Percentiles rank a stretch among this genome's conserved stretches.
These are phyloP conservation scores for Penicillium bialowiezense DNA, from an alignment of 495 filamentous ascomycete species.

Conservation along the genomic window DNA sequence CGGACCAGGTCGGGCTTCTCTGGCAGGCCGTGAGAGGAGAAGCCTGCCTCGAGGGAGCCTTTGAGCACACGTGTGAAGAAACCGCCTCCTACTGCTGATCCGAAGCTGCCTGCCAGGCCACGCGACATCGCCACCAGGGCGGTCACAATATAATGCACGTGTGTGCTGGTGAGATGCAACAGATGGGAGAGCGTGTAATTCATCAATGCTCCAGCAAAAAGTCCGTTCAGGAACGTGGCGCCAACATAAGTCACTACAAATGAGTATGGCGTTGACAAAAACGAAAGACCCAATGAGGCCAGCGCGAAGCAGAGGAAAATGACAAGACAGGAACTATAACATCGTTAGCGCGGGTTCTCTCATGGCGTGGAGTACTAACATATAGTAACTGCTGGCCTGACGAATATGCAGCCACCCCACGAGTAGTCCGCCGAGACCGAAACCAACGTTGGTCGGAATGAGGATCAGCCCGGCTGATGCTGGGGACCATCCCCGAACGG, in stretches of 20 bases:
- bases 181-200: slow-evolving; percentile 79
- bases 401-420: slow-evolving; percentile 71
- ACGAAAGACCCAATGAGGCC: slow-evolving; percentile 46
- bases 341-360: not conserved
- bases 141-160: slow-evolving; percentile 67
- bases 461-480: slow-evolving; percentile 67
- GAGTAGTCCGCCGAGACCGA: slow-evolving; percentile 65
- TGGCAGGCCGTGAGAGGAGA: slow-evolving; percentile 47
- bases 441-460: slow-evolving; percentile 73
- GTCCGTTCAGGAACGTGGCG: slow-evolving; percentile 61
- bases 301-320: slow-evolving; percentile 53
- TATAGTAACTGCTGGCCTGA: slow-evolving; percentile 62
- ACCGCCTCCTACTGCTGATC: slow-evolving; percentile 72
- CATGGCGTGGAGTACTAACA: slow-evolving; percentile 22
- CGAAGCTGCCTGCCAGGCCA: slow-evolving; percentile 72
- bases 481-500: slow-evolving; percentile 62
- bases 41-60: slow-evolving; percentile 53
- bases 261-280: slow-evolving; percentile 48
- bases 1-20: slow-evolving; percentile 54
- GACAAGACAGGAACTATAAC: slow-evolving; percentile 46
- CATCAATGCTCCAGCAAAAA: slow-evolving; percentile 65
- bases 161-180: slow-evolving; percentile 59
- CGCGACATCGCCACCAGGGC: slow-evolving; percentile 69
- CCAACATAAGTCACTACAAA: slow-evolving; percentile 46
- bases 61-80: slow-evolving; percentile 63